Evolutionary conservation across 768 basidiomycete genomes (phyloP).

Genomic region (Phaffia tasmanica): DNA sequence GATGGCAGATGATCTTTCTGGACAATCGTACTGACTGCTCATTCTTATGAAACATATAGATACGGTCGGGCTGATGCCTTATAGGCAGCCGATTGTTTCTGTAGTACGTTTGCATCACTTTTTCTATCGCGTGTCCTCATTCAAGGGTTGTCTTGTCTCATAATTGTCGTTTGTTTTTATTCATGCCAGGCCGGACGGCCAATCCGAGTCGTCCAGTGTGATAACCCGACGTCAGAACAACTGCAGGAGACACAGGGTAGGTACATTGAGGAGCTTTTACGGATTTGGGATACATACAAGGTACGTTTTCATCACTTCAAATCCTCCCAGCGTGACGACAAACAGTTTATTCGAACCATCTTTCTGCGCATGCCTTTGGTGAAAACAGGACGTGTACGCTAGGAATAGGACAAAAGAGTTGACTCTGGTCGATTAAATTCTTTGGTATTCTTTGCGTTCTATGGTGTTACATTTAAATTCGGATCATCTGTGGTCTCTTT

Average conservation of each 20-base stretch:
- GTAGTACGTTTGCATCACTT: conserved; percentile 58
- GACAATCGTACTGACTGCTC: no score
- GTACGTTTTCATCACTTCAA: neutral
- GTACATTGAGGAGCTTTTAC: conserved; percentile 85
- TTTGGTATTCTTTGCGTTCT: neutral
- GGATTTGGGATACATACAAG: conserved; percentile 94
- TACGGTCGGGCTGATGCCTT: conserved; percentile 90
- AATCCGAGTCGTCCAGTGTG: conserved; percentile 62
- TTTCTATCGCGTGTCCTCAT: neutral
- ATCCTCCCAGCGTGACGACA: neutral
- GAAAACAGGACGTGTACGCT: conserved; percentile 59
- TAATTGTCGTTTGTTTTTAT: neutral
- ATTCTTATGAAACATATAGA: conserved; percentile 44
- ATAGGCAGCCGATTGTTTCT: conserved; percentile 85
- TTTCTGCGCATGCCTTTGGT: no score
- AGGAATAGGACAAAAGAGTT: conserved; percentile 53
- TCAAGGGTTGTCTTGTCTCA: neutral
- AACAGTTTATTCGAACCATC: neutral
- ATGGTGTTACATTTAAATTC: neutral
- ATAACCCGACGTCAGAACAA: conserved; percentile 72
- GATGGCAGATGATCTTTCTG: neutral
- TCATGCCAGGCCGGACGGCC: conserved; percentile 64
- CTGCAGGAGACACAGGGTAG: conserved; percentile 63
- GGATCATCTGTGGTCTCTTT: neutral
- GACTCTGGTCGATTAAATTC: conserved; percentile 36